These are phyloP conservation scores for Atractiella rhizophila DNA, from an alignment of 768 basidiomycete genomes.

Conservation along the genomic window DNA sequence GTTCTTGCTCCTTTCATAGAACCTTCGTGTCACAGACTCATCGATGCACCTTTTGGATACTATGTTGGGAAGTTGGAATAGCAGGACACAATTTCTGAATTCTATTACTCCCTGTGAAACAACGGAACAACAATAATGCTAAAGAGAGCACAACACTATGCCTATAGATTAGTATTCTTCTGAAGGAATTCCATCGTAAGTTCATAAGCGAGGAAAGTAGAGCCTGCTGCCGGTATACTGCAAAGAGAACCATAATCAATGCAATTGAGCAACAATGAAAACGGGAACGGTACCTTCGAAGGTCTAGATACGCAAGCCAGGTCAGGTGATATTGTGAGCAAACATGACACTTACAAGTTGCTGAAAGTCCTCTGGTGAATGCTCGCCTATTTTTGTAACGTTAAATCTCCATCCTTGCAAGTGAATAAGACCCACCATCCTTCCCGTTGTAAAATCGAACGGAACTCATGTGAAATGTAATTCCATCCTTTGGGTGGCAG, in stretches of 20 bases:
- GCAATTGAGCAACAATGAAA: background rate
- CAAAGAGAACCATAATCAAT: background rate
- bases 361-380: conserved; percentile 17
- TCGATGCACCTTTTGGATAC: no score
- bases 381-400: no score
- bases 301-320: background rate
- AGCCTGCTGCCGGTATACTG: conserved; percentile 14
- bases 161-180: conserved; percentile 7
- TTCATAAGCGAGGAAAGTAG: conserved; percentile 17
- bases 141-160: no score
- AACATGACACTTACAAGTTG: conserved; percentile 12
- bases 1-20: no score
- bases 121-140: no score
- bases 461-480: conserved; percentile 14
- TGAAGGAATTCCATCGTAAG: conserved; percentile 13
- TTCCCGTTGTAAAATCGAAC: conserved; percentile 12
- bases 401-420: no score
- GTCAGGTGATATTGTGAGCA: background rate
- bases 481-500: conserved; percentile 12
- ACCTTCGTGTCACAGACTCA: no score
- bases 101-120: no score
- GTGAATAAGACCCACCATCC: no score
- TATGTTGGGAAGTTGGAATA: no score
- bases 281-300: conserved; percentile 2
- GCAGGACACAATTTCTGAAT: no score